Evolutionary conservation across 2,329 filamentous ascomycete species (phyloP), one percentile per base, ranked within the genome.

Genomic region (Apiospora saccharicola): DNA sequence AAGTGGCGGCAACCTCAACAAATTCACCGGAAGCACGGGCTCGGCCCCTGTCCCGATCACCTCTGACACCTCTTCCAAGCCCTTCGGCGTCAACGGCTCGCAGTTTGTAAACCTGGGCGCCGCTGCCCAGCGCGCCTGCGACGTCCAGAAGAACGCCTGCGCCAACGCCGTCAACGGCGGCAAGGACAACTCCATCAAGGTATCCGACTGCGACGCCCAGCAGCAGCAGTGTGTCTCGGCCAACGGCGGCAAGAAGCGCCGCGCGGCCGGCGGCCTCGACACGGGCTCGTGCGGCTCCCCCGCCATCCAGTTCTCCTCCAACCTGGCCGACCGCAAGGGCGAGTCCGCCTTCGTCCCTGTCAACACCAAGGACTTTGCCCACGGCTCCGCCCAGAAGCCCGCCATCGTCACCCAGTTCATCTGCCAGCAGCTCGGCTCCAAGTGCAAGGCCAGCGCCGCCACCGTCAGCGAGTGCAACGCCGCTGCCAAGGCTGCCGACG

Each of bases 81-180:
- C 85, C 70, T 88, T 88, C 78, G 81, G 79, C 68, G 90, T 90
- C 74, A 90, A 87, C 71, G 86, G 85, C 22, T 85, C 86, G 71
- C 89, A 85, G 73, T 91, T 91, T 79, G 82, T 86, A 6, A 84
- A 84, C 75, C 75, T 78, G 13, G 83, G 81, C 64, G 85, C 84
- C 47, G 86, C 86, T 13, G 77, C 86, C 72, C 81, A 83, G 79
- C 85, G 86, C 37, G 86, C 85, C 14, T 88, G 86, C 77, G 83
- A 85, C 72, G 81, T 87, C 49, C 86, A 87, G 80, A 83, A 87
- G 80, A 87, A 87, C 78, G 81, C 82, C 13, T 87, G 86, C 79
- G 81, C 85, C 74, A 84, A 84, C 76, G 85, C 84, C 19, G 85
- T 82, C 78, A 87, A 87, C 82, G 77, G 80, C 44, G 85, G 85